Evolutionary conservation across 257 asterid species (phyloP), one percentile per base, ranked within the genome.

Genomic region (Ligustrum vulgare): DNA sequence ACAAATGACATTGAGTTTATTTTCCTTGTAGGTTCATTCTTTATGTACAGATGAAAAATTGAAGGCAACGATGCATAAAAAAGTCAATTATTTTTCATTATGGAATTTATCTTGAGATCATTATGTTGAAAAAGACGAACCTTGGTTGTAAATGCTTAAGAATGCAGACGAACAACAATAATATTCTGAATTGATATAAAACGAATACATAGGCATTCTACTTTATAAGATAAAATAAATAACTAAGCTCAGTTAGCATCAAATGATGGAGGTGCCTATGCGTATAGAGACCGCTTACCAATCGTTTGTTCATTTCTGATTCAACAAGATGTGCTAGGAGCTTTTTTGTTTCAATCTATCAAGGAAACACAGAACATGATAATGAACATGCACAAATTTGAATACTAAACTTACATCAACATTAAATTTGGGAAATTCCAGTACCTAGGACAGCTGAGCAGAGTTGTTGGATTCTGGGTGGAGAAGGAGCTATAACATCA

Each of bases 361-460:
- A 65, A 51, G 45, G 63, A 45, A 77, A 62, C 69, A 77, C 28
- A 39, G 65, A 13, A 73, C 3, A 25, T 33, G 6, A 60, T 67
- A 67, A 33, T 35, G 36, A 77, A 78, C 56, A 68, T 23, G 58
- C 63, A 68, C 7, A 70, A 34, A 80, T 54, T 28, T 63, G 43
- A 39, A 70, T n/a, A 0, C 31, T 31, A 76, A 20, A 6, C 28
- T 64, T 60, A 36, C 34, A 23, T 23, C 2, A 37, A 34, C 73
- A 72, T 65, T 23, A 51, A 36, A 79, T 68, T 36, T 56, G 20
- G 73, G 10, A 71, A 60, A 60, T 70, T 71, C 73, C 77, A 72
- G 70, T 82, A 91, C 98, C 97, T 95, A 98, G 67, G 99, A 95
- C 62, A 95, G 87, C 86, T 95, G 99, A 3, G 98, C 99, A 56